phyloP scores from a whole-genome alignment of 2,329 filamentous ascomycete species.

The Sordariomycetes sp. region DNA sequence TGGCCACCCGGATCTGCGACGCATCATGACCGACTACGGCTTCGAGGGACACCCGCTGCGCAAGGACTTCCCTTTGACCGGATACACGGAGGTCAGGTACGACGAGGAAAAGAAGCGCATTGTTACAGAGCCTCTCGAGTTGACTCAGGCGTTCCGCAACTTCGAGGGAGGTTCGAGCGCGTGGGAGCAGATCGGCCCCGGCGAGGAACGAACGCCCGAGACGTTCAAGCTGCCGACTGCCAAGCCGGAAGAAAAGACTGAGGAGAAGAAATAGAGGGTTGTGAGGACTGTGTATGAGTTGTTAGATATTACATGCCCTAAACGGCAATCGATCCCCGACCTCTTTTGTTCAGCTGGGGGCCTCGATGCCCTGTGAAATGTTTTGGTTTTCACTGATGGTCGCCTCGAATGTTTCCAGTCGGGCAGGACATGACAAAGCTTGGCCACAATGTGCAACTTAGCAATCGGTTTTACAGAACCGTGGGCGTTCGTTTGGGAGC shows the following conservation, averaged over 20 bases:
- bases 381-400: too few relatives aligned
- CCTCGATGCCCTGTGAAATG: too few relatives aligned
- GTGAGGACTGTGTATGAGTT: conserved; percentile 20
- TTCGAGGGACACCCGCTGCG: conserved; percentile 96
- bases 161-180: conserved; percentile 81
- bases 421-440: too few relatives aligned
- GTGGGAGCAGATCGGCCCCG: conserved; percentile 58
- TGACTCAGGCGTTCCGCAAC: conserved; percentile 97
- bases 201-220: conserved; percentile 72
- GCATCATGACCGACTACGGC: conserved; percentile 99
- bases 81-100: conserved; percentile 95
- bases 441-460: too few relatives aligned
- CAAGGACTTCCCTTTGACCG: conserved; percentile 96
- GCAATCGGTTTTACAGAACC: too few relatives aligned
- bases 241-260: conserved; percentile 87
- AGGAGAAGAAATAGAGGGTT: conserved; percentile 82
- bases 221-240: conserved; percentile 90
- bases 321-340: neutral
- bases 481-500: too few relatives aligned
- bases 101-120: conserved; percentile 99
- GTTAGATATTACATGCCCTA: conserved; percentile 4
- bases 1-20: conserved; percentile 86
- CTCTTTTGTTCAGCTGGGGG: conserved; percentile 2
- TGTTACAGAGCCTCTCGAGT: conserved; percentile 91
- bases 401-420: too few relatives aligned